Base-by-base conservation (phyloP, 805 yeast genomes). In the Lipomyces sp. region DNA sequence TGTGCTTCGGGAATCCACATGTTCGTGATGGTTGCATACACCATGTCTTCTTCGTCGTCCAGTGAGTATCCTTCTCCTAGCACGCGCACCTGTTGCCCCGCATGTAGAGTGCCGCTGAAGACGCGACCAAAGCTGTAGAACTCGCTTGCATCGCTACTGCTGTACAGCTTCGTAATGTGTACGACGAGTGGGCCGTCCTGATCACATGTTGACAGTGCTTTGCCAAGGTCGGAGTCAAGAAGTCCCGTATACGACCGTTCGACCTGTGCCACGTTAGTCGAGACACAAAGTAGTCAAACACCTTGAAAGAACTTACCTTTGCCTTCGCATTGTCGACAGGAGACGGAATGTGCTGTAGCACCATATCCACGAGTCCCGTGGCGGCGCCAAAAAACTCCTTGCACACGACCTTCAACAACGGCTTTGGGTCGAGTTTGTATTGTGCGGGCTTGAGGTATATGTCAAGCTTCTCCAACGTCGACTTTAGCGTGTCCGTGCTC, bases 1-100 rank as follows among this genome's bases (percentile, higher is more conserved):
- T 95, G 73, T 0, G 90, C 90, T 41, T 87, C 82, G 39, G 86
- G 74, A 0, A 89, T 55, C 60, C 63, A 72, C 18, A 74, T 46
- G 2, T 63, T 64, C 2, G 61, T 57, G 29, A 73, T 66, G 4
- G 61, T 62, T 7, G 69, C 61, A 1, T 64, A 45, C 36, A 71
- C 74, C 49, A 68, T 63, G 48, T 82, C 87, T 37, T 82, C 86
- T 22, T 70, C 73, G 38, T 79, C 83, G 19, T 70, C 72, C 7
- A 62, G 39, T 3, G 70, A 60, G 51, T 66, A 80, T 22, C 71
- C 68, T 45, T 79, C 83, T 1, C 86, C 89, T 1, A 84, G 60
- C 0, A 89, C 69, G 37, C 70, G 70, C 4, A 87, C 74, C 26
- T 64, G 63, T 13, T 70, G 69, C 0, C 82, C 81, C 1, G 66